A percentile compares a stretch with the other conserved stretches of the same genome.
Conservation (phyloP, 805 yeast species). For the Kuraishia borneana region DNA sequence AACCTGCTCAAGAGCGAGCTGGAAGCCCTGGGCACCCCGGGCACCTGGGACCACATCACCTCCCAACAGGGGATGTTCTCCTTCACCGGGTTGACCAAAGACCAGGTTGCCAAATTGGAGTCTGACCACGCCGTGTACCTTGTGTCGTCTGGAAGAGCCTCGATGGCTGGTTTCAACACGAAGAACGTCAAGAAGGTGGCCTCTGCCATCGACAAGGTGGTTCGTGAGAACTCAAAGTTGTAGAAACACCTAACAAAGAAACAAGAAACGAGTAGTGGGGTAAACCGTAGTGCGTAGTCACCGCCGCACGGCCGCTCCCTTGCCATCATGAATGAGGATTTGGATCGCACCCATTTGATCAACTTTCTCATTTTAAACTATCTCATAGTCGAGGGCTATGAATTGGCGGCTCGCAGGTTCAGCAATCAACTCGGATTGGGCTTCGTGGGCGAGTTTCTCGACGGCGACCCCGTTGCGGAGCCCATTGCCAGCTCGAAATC, state of each 20-base stretch:
- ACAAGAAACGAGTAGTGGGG: no score
- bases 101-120: slow-evolving; percentile 71
- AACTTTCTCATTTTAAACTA: slow-evolving; percentile 57
- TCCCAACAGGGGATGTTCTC: slow-evolving; percentile 95
- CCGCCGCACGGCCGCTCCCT: no score
- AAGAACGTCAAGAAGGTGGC: slow-evolving; percentile 73
- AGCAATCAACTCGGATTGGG: slow-evolving; percentile 42
- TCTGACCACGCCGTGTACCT: slow-evolving; percentile 72
- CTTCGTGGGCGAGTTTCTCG: slow-evolving; percentile 9
- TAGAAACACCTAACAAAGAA: no score
- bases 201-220: slow-evolving; percentile 70
- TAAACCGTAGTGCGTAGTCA: no score
- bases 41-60: slow-evolving; percentile 85
- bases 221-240: slow-evolving; percentile 10
- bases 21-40: slow-evolving; percentile 63
- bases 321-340: no score
- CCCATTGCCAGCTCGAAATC: neutral
- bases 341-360: slow-evolving; percentile 14
- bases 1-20: slow-evolving; percentile 48
- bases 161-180: slow-evolving; percentile 87
- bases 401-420: slow-evolving; percentile 51
- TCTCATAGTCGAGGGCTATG: slow-evolving; percentile 69
- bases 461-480: neutral
- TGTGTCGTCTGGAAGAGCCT: slow-evolving; percentile 78
- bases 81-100: slow-evolving; percentile 74